Evolutionary conservation across 23 red algal genomes (phyloP), one percentile per base, ranked within the genome.

Genomic region (Gracilaria gracilis): DNA sequence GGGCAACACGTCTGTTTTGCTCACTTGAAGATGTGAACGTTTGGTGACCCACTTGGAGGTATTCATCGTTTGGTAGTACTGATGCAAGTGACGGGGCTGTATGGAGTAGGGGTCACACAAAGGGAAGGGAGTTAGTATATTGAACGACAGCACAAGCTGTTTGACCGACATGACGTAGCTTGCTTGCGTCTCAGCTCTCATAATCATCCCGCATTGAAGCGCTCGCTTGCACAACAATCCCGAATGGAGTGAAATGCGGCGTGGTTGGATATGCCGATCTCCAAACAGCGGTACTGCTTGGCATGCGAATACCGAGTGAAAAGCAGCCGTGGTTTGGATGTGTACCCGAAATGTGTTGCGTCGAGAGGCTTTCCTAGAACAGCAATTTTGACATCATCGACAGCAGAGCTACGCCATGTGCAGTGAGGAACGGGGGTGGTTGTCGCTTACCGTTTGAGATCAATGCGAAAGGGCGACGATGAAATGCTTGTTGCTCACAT

Each of bases 131-230:
- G 67, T 54, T 39, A 85, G 57, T 9, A 85, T 61, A 13, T 65
- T n/a, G n/a, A n/a, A n/a, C n/a, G n/a, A n/a, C n/a, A n/a, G n/a
- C n/a, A n/a, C n/a, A n/a, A n/a, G n/a, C n/a, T n/a, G n/a, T n/a
- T n/a, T n/a, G n/a, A n/a, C n/a, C n/a, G n/a, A n/a, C n/a, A n/a
- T n/a, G n/a, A n/a, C n/a, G n/a, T n/a, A n/a, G n/a, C n/a, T n/a
- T n/a, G n/a, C 9, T 33, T 34, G 54, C 40, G 87, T 81, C 74
- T 90, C 87, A 90, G 87, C 40, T 90, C 87, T 90, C 87, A 90
- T 90, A 90, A 90, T 90, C 50, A 81, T 76, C 53, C 87, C 54
- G 87, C 87, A 90, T 11, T 51, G 87, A 77, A 88, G 53, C 79
- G 0, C 23, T 40, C 40, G 49, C 7, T n/a, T 36, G 49, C 54